Percentiles rank a stretch among this genome's conserved stretches.
These are phyloP conservation scores for Discostella stelligera DNA, from an alignment of 352 stramenopile genomes.

Conservation along the genomic window DNA sequence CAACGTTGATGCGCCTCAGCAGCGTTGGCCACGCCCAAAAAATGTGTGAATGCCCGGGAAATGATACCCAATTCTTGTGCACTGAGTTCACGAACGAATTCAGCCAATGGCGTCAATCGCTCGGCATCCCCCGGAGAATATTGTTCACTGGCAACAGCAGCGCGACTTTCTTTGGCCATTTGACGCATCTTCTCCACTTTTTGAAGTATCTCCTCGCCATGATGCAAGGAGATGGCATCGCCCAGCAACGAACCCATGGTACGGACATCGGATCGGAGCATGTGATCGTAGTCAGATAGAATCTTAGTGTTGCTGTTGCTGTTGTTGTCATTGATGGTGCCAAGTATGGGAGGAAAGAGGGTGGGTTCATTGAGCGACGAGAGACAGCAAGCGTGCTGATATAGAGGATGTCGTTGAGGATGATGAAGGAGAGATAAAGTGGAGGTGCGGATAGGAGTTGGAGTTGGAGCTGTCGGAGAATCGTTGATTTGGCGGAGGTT, in stretches of 20 bases:
- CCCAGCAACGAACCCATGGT: slow-evolving; percentile 74
- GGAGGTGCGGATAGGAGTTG: background rate
- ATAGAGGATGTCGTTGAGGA: background rate
- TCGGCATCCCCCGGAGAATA: slow-evolving; percentile 20
- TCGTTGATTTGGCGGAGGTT: background rate
- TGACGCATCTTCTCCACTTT: slow-evolving; percentile 67
- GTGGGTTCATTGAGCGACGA: slow-evolving; percentile 48
- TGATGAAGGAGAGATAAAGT: background rate
- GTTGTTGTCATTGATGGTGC: background rate
- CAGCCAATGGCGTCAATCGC: slow-evolving; percentile 48
- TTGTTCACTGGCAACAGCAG: background rate
- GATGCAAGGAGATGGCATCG: slow-evolving; percentile 49
- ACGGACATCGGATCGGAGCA: slow-evolving; percentile 66
- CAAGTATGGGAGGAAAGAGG: slow-evolving; percentile 21
- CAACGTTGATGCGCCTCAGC: slow-evolving; percentile 81
- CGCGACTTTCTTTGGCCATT: slow-evolving; percentile 58
- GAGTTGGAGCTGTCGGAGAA: no score
- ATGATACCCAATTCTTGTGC: slow-evolving; percentile 78
- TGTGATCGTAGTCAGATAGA: slow-evolving; percentile 8
- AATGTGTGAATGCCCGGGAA: slow-evolving; percentile 84
- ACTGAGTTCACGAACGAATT: slow-evolving; percentile 44
- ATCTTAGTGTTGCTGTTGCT: background rate
- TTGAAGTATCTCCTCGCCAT: slow-evolving; percentile 54
- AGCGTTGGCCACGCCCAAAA: slow-evolving; percentile 85
- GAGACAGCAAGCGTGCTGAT: background rate